Percentiles rank a stretch among this genome's conserved stretches.
Conservation (phyloP, 208 protist genomes). For the Leishmania gerbilli region DNA sequence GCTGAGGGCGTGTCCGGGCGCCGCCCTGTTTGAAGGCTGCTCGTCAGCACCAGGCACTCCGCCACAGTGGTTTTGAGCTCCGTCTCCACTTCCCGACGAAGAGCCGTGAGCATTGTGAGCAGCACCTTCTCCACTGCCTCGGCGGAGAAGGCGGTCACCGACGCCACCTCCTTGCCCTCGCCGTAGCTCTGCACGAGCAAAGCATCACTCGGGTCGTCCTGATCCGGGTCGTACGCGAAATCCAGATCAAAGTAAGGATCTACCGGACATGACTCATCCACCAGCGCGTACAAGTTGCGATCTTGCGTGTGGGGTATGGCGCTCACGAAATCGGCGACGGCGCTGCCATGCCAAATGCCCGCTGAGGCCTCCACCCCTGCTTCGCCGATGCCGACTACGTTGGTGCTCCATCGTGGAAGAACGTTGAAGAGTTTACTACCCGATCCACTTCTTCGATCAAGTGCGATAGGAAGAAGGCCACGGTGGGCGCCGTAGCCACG, state of each 20-base stretch:
- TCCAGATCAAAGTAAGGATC: slow-evolving; percentile 91
- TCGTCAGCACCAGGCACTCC: slow-evolving; percentile 73
- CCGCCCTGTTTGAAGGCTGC: slow-evolving; percentile 40
- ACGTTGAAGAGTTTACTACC: slow-evolving; percentile 80
- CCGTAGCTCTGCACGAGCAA: slow-evolving; percentile 9
- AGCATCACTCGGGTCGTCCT: slow-evolving; percentile 7
- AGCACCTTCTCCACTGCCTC: slow-evolving; percentile 47
- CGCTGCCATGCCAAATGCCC: slow-evolving; percentile 5
- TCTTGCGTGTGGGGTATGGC: slow-evolving; percentile 45
- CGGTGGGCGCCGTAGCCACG: slow-evolving; percentile 48
- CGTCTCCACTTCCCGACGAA: slow-evolving; percentile 45
- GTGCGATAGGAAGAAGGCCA: slow-evolving; percentile 48
- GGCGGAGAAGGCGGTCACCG: background rate
- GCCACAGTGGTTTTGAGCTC: slow-evolving; percentile 34
- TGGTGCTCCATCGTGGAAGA: slow-evolving; percentile 26
- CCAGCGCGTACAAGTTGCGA: slow-evolving; percentile 79
- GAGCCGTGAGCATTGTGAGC: slow-evolving; percentile 33
- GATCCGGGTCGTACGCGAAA: slow-evolving; percentile 32
- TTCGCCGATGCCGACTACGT: background rate
- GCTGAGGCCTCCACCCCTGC: background rate
- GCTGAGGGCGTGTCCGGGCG: background rate
- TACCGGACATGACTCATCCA: slow-evolving; percentile 67
- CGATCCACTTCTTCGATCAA: slow-evolving; percentile 46
- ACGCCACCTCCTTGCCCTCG: background rate
- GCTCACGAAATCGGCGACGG: slow-evolving; percentile 51